Conservation (phyloP, 805 yeast genomes). For the Yarrowia bubula region DNA sequence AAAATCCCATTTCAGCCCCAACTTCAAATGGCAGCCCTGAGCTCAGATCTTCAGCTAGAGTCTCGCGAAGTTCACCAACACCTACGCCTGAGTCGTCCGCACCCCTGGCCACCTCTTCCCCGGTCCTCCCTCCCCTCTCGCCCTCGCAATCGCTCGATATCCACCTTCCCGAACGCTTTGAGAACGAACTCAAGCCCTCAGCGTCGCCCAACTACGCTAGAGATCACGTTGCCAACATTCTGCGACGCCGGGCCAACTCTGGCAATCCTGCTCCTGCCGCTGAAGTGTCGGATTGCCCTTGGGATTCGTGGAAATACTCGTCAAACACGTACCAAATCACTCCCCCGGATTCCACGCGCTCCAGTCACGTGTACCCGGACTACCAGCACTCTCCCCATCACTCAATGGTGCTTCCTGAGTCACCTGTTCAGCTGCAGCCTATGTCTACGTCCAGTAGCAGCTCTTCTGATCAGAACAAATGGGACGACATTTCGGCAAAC, state of each 20-base stretch:
- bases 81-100: no score
- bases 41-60: no score
- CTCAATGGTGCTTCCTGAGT: conserved; percentile 21
- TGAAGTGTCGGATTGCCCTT: neutral
- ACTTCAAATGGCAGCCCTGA: no score
- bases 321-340: conserved; percentile 13
- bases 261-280: neutral
- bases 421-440: conserved; percentile 6
- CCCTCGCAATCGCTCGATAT: conserved; percentile 4
- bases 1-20: no score
- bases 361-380: conserved; percentile 4
- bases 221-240: conserved; percentile 7
- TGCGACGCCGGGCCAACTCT: neutral
- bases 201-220: conserved; percentile 5
- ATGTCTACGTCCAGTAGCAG: neutral
- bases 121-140: neutral
- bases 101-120: neutral
- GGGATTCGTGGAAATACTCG: conserved; percentile 21
- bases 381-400: neutral
- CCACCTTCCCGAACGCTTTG: neutral
- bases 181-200: conserved; percentile 4
- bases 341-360: conserved; percentile 12
- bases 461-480: neutral
- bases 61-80: no score
- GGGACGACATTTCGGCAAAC: conserved; percentile 21